Evolutionary conservation across 768 basidiomycete genomes (phyloP).

Genomic region (Mycena vitilis): DNA sequence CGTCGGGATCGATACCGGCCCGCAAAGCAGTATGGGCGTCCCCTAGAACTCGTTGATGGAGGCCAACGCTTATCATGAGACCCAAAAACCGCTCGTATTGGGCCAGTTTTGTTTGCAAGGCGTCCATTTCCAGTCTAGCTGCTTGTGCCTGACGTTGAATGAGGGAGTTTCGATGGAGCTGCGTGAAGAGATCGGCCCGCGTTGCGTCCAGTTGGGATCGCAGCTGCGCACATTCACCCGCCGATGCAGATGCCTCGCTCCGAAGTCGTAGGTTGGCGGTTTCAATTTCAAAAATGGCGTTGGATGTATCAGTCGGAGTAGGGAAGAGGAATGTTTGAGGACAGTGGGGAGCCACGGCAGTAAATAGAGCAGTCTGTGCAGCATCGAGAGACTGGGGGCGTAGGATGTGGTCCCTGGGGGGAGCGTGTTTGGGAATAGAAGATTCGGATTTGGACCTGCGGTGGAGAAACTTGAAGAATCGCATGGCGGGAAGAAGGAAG

Average conservation of each 20-base stretch:
- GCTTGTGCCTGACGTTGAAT: conserved; percentile 31
- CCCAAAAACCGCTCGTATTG: conserved; percentile 36
- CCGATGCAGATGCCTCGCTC: conserved; percentile 23
- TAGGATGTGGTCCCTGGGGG: conserved; percentile 27
- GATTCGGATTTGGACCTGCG: conserved; percentile 61
- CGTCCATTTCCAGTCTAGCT: conserved; percentile 33
- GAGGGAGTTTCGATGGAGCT: conserved; percentile 28
- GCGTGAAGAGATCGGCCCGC: conserved; percentile 33
- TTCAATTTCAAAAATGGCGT: conserved; percentile 40
- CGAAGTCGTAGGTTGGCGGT: conserved; percentile 31
- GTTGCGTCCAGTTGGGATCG: conserved; percentile 27
- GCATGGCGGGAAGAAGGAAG: conserved; percentile 46
- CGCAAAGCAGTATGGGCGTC: conserved; percentile 45
- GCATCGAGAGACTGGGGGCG: conserved; percentile 37
- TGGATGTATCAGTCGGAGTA: conserved; percentile 34
- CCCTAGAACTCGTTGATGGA: conserved; percentile 49
- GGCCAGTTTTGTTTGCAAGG: conserved; percentile 37
- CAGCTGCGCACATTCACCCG: conserved; percentile 23
- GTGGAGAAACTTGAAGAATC: conserved; percentile 59
- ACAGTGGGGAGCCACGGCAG: conserved; percentile 32
- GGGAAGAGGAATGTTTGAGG: conserved; percentile 42
- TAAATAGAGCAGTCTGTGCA: conserved; percentile 31
- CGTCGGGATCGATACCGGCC: conserved; percentile 50
- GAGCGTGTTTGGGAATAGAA: conserved; percentile 44
- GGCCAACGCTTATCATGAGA: conserved; percentile 50